Evolutionary conservation across 805 yeast genomes (phyloP).

Genomic region (Maudiozyma saulgeensis): DNA sequence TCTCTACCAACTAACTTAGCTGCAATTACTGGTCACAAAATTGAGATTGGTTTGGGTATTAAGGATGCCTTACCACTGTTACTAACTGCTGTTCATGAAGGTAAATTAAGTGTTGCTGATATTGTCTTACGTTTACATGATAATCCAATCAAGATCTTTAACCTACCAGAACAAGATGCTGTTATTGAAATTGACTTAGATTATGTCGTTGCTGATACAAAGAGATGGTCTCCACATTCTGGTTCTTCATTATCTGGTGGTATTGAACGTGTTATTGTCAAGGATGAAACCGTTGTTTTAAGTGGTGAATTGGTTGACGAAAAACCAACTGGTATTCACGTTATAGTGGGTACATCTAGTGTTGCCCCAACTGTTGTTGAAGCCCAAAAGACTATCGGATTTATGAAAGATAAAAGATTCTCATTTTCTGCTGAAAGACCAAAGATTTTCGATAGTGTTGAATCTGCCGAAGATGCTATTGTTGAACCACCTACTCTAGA

Average conservation of each 20-base stretch:
- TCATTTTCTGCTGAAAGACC: conserved; percentile 41
- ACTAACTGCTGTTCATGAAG: conserved; percentile 67
- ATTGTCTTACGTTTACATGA: conserved; percentile 65
- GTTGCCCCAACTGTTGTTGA: conserved; percentile 24
- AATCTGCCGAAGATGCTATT: conserved; percentile 40
- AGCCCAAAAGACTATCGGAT: conserved; percentile 22
- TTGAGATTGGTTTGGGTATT: conserved; percentile 67
- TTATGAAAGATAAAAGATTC: conserved; percentile 31
- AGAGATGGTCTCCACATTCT: conserved; percentile 47
- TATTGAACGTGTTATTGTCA: conserved; percentile 78
- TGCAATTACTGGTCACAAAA: conserved; percentile 47
- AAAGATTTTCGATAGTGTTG: conserved; percentile 28
- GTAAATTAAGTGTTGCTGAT: conserved; percentile 62
- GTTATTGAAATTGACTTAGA: conserved; percentile 77
- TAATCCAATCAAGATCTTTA: conserved; percentile 75
- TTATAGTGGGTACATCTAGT: conserved; percentile 35
- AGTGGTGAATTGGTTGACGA: conserved; percentile 65
- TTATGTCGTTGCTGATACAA: conserved; percentile 37
- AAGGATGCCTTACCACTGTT: conserved; percentile 75
- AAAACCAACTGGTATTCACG: conserved; percentile 54
- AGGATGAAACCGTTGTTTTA: conserved; percentile 69
- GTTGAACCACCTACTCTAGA: conserved; percentile 38
- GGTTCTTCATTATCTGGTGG: conserved; percentile 59
- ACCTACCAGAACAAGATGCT: conserved; percentile 64
- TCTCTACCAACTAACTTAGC: conserved; percentile 66